These are phyloP conservation scores for Thecaphora thlaspeos DNA, from an alignment of 1,284 basidiomycete species.

Conservation along the genomic window DNA sequence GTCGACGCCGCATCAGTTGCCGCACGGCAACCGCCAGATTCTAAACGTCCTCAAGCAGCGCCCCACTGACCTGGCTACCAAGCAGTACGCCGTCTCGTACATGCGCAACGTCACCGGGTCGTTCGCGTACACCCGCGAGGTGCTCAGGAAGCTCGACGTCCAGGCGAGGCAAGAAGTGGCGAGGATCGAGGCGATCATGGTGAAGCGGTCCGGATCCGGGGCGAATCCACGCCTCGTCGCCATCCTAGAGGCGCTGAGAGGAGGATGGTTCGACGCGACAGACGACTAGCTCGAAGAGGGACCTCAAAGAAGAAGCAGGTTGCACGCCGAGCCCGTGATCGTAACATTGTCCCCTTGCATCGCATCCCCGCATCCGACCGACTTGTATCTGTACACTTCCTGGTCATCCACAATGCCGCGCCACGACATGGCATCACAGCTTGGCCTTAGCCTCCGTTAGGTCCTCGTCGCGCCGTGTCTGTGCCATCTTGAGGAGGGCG, in stretches of 20 bases:
- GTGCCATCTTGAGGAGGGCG: conserved; percentile 59
- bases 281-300: too few relatives aligned
- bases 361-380: too few relatives aligned
- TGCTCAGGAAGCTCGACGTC: conserved; percentile 34
- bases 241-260: conserved; percentile 37
- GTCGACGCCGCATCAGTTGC: background rate
- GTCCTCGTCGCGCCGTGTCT: conserved; percentile 38
- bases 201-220: background rate
- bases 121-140: conserved; percentile 52
- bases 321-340: too few relatives aligned
- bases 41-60: conserved; percentile 50
- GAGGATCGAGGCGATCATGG: conserved; percentile 23
- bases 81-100: conserved; percentile 51
- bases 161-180: conserved; percentile 39
- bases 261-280: conserved; percentile 14
- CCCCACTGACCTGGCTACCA: conserved; percentile 47
- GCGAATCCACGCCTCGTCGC: conserved; percentile 27
- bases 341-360: too few relatives aligned
- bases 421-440: conserved; percentile 3
- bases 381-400: too few relatives aligned
- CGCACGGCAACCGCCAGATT: conserved; percentile 36
- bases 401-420: too few relatives aligned
- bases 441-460: conserved; percentile 6
- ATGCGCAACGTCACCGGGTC: conserved; percentile 47
- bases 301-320: too few relatives aligned